Base-by-base conservation (phyloP, 2,329 filamentous ascomycete species). In the Coleophoma cylindrospora region DNA sequence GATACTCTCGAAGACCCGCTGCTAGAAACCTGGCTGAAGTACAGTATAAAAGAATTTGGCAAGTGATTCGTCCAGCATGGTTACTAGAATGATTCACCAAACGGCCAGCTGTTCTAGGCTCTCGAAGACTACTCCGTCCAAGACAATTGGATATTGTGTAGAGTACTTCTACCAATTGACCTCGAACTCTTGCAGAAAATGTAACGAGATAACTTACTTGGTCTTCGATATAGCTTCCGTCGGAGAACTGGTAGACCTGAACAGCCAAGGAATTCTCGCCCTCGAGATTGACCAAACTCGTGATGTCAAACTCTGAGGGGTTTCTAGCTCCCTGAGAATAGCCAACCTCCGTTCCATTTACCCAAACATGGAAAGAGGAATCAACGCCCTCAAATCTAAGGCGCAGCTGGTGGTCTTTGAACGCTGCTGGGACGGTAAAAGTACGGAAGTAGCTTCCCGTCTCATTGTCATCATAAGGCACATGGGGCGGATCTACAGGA, bases 331-430 rank as follows among this genome's bases (percentile, higher is more conserved):
- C 79, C 57, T 82, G 79, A 22, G 73, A 74, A 58, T 81, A 82
- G 9, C 79, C 79, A 12, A 81, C 68, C 51, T 74, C 67, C 44
- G 70, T 67, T 1, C 76, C 77, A 56, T 83, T 82, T 3, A 83
- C 62, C 70, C 73, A 82, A 7, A 81, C 66, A 62, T 81, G 76
- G 54, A 77, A 82, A 0, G 77, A 72, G 50, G 74, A 75, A 54
- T 81, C 79, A 1, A 81, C 79, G 1, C 79, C 79, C 52, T 81
- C 79, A 49, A 81, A 81, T 32, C 79, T 66, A 11, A 82, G 61
- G 15, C 77, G 68, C 33, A 80, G 62, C 49, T 79, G 74, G 21
- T 66, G 45, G 27, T 55, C 51, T 38, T 67, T 58, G 51, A 70
- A 69, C n/a, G 66, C 60, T 22, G 65, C 52, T 3, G 75, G 75